A percentile compares a stretch with the other conserved stretches of the same genome.
Evolutionary conservation across 306 rosid genomes (phyloP).

Genomic region (Quillaja saponaria): DNA sequence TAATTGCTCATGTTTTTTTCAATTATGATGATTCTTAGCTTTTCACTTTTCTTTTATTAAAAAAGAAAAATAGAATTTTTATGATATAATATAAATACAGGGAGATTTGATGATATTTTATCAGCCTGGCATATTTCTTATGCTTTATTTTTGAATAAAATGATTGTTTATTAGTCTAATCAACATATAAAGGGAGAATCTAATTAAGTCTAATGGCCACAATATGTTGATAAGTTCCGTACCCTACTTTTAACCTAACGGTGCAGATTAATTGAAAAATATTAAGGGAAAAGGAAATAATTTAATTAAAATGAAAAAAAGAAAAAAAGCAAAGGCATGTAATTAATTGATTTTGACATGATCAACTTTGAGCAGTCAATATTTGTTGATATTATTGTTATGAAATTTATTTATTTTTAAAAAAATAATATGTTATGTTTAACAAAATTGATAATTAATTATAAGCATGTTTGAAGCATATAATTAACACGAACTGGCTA

Average conservation of each 20-base stretch:
- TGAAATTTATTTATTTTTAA: no score
- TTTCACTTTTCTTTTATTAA: constrained; percentile 1
- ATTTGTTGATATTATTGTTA: not conserved
- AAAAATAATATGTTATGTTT: no score
- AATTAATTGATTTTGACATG: no score
- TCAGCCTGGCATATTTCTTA: constrained; percentile 21
- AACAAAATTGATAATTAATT: no score
- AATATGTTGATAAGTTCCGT: not conserved
- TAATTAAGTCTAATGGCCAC: not conserved
- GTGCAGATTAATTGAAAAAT: not conserved
- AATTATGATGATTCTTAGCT: constrained; percentile 34
- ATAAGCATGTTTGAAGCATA: no score
- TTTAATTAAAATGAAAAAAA: no score
- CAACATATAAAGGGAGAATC: constrained; percentile 15
- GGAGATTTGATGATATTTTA: constrained; percentile 9
- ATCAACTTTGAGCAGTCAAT: not conserved
- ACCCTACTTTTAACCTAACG: not conserved
- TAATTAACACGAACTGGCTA: no score
- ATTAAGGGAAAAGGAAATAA: not conserved
- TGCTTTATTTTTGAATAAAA: no score
- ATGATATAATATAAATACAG: not conserved
- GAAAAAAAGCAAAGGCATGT: not conserved
- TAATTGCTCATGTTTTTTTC: constrained; percentile 16
- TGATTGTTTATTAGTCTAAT: constrained; percentile 16
- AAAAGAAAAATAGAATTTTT: not conserved